Evolutionary conservation across 2,329 filamentous ascomycete genomes (phyloP).

Genomic region (Arthroderma sp.): DNA sequence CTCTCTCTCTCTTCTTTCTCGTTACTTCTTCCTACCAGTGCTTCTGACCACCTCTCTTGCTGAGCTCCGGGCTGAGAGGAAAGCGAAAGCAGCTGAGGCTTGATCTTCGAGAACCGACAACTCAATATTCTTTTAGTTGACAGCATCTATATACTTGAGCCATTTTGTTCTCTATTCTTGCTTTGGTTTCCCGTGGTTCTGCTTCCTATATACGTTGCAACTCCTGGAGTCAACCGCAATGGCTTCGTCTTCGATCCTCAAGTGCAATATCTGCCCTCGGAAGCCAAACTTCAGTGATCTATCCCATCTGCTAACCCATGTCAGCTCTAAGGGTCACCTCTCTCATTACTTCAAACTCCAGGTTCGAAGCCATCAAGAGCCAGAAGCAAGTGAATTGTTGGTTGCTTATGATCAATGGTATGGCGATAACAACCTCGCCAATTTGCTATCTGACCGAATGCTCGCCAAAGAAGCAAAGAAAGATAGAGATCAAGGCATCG

Average conservation of each 20-base stretch:
- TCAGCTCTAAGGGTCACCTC: slow-evolving; percentile 84
- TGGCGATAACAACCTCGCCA: slow-evolving; percentile 53
- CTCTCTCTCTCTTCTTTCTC: slow-evolving; percentile 17
- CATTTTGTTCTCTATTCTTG: slow-evolving; percentile 7
- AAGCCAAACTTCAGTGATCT: slow-evolving; percentile 73
- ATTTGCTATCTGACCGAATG: slow-evolving; percentile 65
- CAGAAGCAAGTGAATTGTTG: slow-evolving; percentile 49
- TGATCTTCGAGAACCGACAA: too few relatives aligned
- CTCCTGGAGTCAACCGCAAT: slow-evolving; percentile 1
- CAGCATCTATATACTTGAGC: slow-evolving; percentile 5
- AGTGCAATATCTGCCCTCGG: slow-evolving; percentile 73
- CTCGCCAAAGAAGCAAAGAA: slow-evolving; percentile 60
- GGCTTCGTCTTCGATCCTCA: slow-evolving; percentile 45
- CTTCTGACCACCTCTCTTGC: slow-evolving; percentile 3
- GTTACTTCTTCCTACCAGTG: slow-evolving; percentile 9
- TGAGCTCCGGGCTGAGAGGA: slow-evolving; percentile 12
- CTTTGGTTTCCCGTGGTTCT: not conserved
- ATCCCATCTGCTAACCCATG: slow-evolving; percentile 82
- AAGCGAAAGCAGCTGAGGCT: slow-evolving; percentile 1
- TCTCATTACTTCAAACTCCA: slow-evolving; percentile 71
- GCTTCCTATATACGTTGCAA: not conserved
- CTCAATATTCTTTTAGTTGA: not conserved
- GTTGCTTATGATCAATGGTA: slow-evolving; percentile 70
- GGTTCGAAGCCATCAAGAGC: slow-evolving; percentile 55
- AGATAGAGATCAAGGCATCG: slow-evolving; percentile 18